Evolutionary conservation across 2,329 filamentous ascomycete genomes (phyloP), one percentile per base, ranked within the genome.

Genomic region (Blumeriella jaapii): DNA sequence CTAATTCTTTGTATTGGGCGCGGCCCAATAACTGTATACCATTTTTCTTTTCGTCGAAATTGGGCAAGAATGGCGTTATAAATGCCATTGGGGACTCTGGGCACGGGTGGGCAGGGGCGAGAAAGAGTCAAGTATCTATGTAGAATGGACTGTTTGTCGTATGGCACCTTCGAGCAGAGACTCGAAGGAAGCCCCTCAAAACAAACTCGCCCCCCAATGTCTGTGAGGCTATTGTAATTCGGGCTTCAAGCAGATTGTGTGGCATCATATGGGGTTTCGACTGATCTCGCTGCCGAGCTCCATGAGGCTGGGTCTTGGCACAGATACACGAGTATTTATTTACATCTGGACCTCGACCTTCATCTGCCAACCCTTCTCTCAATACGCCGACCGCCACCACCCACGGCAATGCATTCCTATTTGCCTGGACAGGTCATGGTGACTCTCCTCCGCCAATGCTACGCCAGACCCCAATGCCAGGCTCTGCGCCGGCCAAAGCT

Each of bases 81-180:
- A 36, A 20, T 27, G 41, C 33, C 19, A 12, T 16, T 32, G 17
- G 34, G 20, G 15, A 24, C 12, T 29, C 16, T 34, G 14, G 10
- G 8, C 20, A 11, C 18, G 29, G 32, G 25, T 24, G 20, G 17
- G 19, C 23, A 16, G 5, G 10, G 20, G 19, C 25, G 19, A 25
- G 20, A 36, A 16, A 24, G 3, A 9, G n/a, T 26, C 33, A 14
- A 33, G 12, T 23, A 17, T 17, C 34, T 43, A 46, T 35, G 39
- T 45, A 53, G 41, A 53, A 54, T 51, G 43, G 36, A 52, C 26
- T 38, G 31, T 41, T 45, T 31, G 44, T 20, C 45, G 37, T 31
- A 24, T 34, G 40, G 50, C 42, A 40, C 40, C 38, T 46, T 42
- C 44, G 48, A 46, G 45, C 29, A 48, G 47, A 47, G 38, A 42